phyloP scores from a whole-genome alignment of 176 grass and related monocot genomes.

The Tillandsia leiboldiana region DNA sequence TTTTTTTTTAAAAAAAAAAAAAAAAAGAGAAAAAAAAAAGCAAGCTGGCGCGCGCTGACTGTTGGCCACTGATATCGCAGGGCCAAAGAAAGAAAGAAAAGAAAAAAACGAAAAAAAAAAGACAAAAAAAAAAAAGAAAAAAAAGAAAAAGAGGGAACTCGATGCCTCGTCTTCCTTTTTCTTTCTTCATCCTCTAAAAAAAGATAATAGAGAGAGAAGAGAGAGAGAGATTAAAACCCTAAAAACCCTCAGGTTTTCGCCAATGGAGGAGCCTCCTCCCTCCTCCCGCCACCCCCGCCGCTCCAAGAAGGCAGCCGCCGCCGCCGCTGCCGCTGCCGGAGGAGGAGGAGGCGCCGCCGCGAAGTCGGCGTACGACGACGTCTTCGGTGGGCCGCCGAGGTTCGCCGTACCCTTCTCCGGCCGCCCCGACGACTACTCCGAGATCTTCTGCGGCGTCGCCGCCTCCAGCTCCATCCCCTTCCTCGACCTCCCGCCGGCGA shows the following conservation, averaged over 20 bases:
- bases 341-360: slow-evolving; percentile 31
- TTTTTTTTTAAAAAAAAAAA: too few species aligned
- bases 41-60: too few species aligned
- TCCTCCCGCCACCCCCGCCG: not conserved
- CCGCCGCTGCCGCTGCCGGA: not conserved
- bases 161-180: not conserved
- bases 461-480: slow-evolving; percentile 80
- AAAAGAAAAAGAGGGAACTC: slow-evolving; percentile 5
- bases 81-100: not conserved
- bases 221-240: too few species aligned
- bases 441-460: slow-evolving; percentile 65
- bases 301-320: not conserved
- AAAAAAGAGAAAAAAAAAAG: too few species aligned
- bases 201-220: too few species aligned
- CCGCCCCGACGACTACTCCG: slow-evolving; percentile 48
- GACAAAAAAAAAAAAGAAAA: not conserved
- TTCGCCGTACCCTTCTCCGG: slow-evolving; percentile 32
- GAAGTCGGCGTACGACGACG: slow-evolving; percentile 45
- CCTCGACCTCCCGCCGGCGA: slow-evolving; percentile 57
- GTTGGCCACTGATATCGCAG: too few species aligned
- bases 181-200: too few species aligned
- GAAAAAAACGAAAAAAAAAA: not conserved
- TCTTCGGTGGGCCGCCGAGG: slow-evolving; percentile 54
- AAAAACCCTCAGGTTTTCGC: too few species aligned
- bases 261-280: slow-evolving; percentile 39